phyloP scores from a whole-genome alignment of 2,329 filamentous ascomycete genomes.

The Colletotrichum gloeosporioides region DNA sequence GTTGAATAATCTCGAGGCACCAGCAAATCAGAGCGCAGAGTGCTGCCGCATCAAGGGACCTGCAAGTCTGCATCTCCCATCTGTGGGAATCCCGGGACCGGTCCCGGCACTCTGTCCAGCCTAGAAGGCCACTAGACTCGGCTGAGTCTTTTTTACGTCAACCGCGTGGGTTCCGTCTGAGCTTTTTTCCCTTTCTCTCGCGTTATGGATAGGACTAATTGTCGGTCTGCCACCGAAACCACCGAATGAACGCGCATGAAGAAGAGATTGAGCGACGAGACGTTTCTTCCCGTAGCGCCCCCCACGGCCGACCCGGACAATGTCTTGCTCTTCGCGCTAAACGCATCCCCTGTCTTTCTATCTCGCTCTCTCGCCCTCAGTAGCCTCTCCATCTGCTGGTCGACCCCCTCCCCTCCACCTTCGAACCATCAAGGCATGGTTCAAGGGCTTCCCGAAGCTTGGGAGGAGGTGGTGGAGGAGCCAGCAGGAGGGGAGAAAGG shows the following conservation, averaged over 20 bases:
- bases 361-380: neutral
- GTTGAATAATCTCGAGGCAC: constrained; percentile 7
- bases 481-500: neutral
- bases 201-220: constrained; percentile 15
- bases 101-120: constrained; percentile 19
- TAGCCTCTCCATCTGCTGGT: neutral
- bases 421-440: neutral
- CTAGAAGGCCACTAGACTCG: neutral
- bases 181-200: neutral
- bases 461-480: neutral
- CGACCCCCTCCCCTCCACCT: neutral
- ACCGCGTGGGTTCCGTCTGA: constrained; percentile 15
- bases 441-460: constrained; percentile 3
- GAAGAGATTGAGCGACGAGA: constrained; percentile 5
- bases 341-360: neutral
- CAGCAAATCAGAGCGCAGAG: constrained; percentile 16
- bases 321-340: constrained; percentile 14
- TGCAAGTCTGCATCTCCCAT: neutral
- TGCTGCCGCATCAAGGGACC: constrained; percentile 5
- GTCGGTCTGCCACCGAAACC: constrained; percentile 2
- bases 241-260: constrained; percentile 12
- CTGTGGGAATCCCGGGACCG: constrained; percentile 9
- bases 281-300: constrained; percentile 1
- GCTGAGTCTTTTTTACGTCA: constrained; percentile 21
- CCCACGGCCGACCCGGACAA: constrained; percentile 17